A percentile compares a stretch with the other conserved stretches of the same genome.
Conservation (phyloP, 148 eudicot genomes). For the Chenopodium suecicum region DNA sequence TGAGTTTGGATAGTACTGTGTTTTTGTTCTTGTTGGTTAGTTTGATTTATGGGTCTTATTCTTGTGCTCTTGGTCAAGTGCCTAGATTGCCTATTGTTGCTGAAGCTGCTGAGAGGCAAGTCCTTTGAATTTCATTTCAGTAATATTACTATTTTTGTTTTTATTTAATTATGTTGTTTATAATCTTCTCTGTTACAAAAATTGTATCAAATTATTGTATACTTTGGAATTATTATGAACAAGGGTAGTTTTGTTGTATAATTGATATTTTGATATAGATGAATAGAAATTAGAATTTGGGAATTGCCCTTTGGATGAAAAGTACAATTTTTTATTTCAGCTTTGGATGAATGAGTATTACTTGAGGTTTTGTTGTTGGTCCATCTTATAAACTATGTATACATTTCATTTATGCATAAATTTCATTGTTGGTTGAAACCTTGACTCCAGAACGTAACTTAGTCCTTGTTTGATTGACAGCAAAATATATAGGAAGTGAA, state of each 20-base stretch:
- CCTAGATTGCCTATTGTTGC: constrained; percentile 94
- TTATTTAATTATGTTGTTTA: background rate
- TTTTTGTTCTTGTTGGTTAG: constrained; percentile 75
- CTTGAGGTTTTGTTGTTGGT: background rate
- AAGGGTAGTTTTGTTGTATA: constrained; percentile 16
- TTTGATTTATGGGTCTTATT: constrained; percentile 75
- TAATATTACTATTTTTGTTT: background rate
- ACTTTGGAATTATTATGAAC: constrained; percentile 8
- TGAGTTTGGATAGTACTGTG: constrained; percentile 93
- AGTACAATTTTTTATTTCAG: too few relatives aligned
- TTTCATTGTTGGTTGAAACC: constrained; percentile 1
- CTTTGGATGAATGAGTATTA: too few relatives aligned
- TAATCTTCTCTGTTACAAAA: background rate
- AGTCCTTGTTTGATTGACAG: too few relatives aligned
- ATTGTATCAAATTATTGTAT: background rate
- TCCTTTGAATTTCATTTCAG: constrained; percentile 36
- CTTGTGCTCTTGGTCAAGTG: constrained; percentile 73
- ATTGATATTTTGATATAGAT: constrained; percentile 9
- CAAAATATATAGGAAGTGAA: too few relatives aligned
- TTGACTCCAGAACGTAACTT: background rate
- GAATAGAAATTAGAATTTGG: constrained; percentile 13
- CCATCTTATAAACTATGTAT: background rate
- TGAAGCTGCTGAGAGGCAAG: constrained; percentile 96
- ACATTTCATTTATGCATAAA: background rate
- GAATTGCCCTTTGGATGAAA: background rate